These are phyloP conservation scores for Verbena officinalis DNA, from an alignment of 257 asterid species.

Conservation along the genomic window DNA sequence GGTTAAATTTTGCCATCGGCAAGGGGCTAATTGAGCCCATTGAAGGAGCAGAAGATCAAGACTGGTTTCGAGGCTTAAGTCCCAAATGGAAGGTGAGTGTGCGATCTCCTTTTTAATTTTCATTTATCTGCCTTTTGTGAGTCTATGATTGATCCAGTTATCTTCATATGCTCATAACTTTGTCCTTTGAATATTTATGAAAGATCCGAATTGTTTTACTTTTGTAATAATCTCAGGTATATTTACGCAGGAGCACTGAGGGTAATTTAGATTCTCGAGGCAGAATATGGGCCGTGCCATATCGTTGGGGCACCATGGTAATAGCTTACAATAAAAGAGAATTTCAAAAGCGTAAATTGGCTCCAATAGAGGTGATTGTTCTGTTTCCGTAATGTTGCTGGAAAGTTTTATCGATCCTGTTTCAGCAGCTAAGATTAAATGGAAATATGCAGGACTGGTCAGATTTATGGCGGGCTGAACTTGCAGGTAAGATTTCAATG, in stretches of 20 bases:
- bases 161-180: conserved; percentile 11
- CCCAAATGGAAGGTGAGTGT: conserved; percentile 84
- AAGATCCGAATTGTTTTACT: conserved; percentile 41
- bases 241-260: conserved; percentile 90
- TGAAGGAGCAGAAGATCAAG: conserved; percentile 61
- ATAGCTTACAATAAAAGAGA: conserved; percentile 82
- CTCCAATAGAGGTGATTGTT: conserved; percentile 68
- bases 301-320: conserved; percentile 97
- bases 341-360: conserved; percentile 68
- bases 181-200: conserved; percentile 31
- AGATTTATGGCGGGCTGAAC: conserved; percentile 96
- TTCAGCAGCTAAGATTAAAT: conserved; percentile 10
- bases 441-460: conserved; percentile 80
- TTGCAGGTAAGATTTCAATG: conserved; percentile 90
- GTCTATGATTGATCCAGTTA: neutral
- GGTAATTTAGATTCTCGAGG: conserved; percentile 81
- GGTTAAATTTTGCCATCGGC: conserved; percentile 74
- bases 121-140: conserved; percentile 10
- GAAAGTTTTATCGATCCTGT: conserved; percentile 12
- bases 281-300: conserved; percentile 85
- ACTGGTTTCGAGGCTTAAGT: conserved; percentile 73
- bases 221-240: conserved; percentile 82
- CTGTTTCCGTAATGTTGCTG: conserved; percentile 11
- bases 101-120: neutral
- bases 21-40: conserved; percentile 82